Evolutionary conservation across 768 basidiomycete genomes (phyloP).

Genomic region (Amanita jacksonii): DNA sequence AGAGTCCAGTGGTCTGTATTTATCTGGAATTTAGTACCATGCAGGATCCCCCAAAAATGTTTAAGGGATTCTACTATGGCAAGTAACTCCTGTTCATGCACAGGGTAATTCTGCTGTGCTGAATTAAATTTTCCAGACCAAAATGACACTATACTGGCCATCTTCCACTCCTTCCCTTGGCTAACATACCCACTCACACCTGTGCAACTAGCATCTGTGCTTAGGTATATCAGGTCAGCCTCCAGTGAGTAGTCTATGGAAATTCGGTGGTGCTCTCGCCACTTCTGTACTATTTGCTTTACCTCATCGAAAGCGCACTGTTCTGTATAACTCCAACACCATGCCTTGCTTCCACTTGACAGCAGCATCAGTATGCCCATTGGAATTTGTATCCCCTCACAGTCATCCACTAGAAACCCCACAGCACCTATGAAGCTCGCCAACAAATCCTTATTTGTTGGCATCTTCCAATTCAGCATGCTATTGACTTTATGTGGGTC

Average conservation of each 20-base stretch:
- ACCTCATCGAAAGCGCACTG: constrained; percentile 27
- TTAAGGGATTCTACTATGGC: constrained; percentile 28
- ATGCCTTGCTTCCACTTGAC: constrained; percentile 15
- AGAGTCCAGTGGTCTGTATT: constrained; percentile 26
- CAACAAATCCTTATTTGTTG: constrained; percentile 19
- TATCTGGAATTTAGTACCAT: constrained; percentile 20
- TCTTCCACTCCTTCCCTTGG: constrained; percentile 21
- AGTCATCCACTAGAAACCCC: constrained; percentile 23
- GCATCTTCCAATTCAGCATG: constrained; percentile 19
- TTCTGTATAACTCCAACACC: constrained; percentile 16
- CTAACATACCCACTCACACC: constrained; percentile 18
- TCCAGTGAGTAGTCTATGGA: constrained; percentile 13
- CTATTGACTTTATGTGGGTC: constrained; percentile 31
- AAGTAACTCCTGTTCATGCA: constrained; percentile 30
- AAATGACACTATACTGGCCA: constrained; percentile 24
- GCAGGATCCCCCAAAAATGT: constrained; percentile 19
- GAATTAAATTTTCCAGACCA: constrained; percentile 24
- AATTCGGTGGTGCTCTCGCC: constrained; percentile 13
- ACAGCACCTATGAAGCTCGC: constrained; percentile 26
- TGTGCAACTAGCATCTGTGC: constrained; percentile 23
- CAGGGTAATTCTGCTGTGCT: constrained; percentile 28
- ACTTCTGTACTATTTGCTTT: constrained; percentile 14
- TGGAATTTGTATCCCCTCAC: constrained; percentile 17
- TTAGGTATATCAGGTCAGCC: constrained; percentile 18
- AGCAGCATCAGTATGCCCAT: constrained; percentile 19